These are phyloP conservation scores for Panicum hallii DNA, from an alignment of 202 grass and related monocot genomes.

Conservation along the genomic window DNA sequence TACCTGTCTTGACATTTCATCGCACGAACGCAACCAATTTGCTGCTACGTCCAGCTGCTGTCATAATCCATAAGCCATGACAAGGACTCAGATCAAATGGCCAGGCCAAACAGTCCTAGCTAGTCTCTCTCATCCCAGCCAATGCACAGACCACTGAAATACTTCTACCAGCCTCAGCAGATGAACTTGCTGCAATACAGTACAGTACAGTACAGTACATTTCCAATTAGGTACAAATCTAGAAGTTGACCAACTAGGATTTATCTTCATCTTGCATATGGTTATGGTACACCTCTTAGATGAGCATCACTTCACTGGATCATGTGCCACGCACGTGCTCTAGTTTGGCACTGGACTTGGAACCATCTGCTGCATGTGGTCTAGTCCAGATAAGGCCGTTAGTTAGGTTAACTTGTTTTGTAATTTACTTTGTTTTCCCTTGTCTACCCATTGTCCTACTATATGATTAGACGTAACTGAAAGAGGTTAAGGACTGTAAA, in stretches of 20 bases:
- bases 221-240: neutral
- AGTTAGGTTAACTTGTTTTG: slow-evolving; percentile 8
- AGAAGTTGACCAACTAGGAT: neutral
- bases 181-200: neutral
- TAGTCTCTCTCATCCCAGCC: neutral
- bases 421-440: neutral
- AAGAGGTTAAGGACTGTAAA: neutral
- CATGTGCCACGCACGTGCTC: slow-evolving; percentile 2
- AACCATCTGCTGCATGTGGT: neutral
- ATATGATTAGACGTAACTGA: slow-evolving; percentile 11
- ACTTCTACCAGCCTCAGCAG: neutral
- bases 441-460: neutral
- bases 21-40: neutral
- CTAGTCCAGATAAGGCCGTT: neutral
- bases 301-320: neutral
- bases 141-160: neutral
- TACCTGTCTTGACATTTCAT: slow-evolving; percentile 21
- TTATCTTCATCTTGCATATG: neutral
- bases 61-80: neutral
- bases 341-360: slow-evolving; percentile 32
- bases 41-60: slow-evolving; percentile 5
- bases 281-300: neutral
- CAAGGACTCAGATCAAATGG: neutral
- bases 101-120: slow-evolving; percentile 2
- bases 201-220: neutral